These are phyloP conservation scores for Amanita subjunquillea DNA, from an alignment of 768 basidiomycete genomes.

Conservation along the genomic window DNA sequence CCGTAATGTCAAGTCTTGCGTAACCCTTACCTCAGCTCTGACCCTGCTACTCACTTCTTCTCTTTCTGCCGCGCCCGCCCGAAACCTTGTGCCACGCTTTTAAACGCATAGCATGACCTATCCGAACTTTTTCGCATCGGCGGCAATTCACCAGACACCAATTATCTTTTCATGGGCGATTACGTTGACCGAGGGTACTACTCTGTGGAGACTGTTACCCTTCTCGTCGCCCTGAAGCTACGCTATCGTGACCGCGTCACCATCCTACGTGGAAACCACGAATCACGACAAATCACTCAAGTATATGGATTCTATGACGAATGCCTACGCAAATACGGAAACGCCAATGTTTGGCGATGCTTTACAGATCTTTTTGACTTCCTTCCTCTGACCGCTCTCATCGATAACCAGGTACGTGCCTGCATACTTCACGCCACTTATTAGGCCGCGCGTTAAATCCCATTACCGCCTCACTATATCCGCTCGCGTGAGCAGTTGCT, in stretches of 20 bases:
- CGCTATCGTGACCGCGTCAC: constrained; percentile 98
- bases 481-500: not conserved
- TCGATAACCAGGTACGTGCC: constrained; percentile 92
- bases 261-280: constrained; percentile 96
- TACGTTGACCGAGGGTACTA: constrained; percentile 99
- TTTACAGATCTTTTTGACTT: constrained; percentile 99
- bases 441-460: not conserved
- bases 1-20: constrained; percentile 11
- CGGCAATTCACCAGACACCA: constrained; percentile 97
- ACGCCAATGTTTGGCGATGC: constrained; percentile 99
- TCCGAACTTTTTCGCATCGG: constrained; percentile 98
- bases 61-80: constrained; percentile 4
- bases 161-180: constrained; percentile 99
- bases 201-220: constrained; percentile 96
- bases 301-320: constrained; percentile 99
- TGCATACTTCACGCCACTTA: not conserved
- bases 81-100: constrained; percentile 3
- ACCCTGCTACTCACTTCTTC: constrained; percentile 4
- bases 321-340: constrained; percentile 98
- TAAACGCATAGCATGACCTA: constrained; percentile 77
- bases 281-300: constrained; percentile 98
- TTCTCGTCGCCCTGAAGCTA: constrained; percentile 94
- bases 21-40: not conserved
- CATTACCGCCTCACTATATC: constrained; percentile 1
- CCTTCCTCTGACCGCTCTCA: constrained; percentile 92